Conservation (phyloP, 805 yeast species). For the Nakazawaea holstii region DNA sequence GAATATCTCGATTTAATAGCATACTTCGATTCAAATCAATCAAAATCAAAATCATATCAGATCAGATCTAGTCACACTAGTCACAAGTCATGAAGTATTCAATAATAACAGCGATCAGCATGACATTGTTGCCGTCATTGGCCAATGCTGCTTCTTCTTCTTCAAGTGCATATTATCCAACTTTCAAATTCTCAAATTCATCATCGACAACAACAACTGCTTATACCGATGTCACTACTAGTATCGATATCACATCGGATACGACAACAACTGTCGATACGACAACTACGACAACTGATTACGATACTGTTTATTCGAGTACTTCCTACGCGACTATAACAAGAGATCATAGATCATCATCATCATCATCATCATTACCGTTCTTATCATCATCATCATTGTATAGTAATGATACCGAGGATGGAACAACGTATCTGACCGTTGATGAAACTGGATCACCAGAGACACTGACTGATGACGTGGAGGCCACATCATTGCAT, state of each 20-base stretch:
- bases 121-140: not conserved
- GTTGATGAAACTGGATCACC: not conserved
- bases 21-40: too few relatives aligned
- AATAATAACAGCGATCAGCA: not conserved
- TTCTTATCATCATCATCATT: not conserved
- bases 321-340: conserved; percentile 6
- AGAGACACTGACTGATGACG: not conserved
- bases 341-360: conserved; percentile 6
- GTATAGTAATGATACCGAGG: conserved; percentile 2
- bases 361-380: not conserved
- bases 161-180: not conserved
- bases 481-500: conserved; percentile 6
- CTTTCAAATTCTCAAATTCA: conserved; percentile 1
- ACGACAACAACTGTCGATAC: conserved; percentile 6
- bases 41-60: too few relatives aligned
- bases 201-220: not conserved
- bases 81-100: not conserved
- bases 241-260: conserved; percentile 1
- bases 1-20: too few relatives aligned
- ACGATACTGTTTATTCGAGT: conserved; percentile 6
- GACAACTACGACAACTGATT: conserved; percentile 8
- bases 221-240: conserved; percentile 7
- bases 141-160: not conserved
- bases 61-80: too few relatives aligned
- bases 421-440: conserved; percentile 1